These are phyloP conservation scores for Trichophyton mentagrophytes DNA, from an alignment of 2,329 filamentous ascomycete species.

Conservation along the genomic window DNA sequence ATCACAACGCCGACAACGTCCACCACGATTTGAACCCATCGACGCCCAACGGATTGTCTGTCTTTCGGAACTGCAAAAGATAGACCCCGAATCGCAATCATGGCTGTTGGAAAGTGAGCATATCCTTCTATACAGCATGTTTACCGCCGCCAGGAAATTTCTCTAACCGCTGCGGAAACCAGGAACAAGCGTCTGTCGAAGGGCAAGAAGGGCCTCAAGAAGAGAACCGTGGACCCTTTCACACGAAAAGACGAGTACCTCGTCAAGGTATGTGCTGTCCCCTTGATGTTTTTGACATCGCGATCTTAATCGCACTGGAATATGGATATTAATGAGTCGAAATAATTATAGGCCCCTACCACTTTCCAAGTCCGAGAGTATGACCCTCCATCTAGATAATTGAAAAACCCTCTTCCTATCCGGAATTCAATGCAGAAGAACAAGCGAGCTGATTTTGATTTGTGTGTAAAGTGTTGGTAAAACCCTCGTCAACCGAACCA, in stretches of 20 bases:
- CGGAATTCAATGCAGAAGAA: slow-evolving; percentile 7
- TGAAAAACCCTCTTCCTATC: not conserved
- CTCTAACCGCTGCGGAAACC: slow-evolving; percentile 5
- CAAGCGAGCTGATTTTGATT: slow-evolving; percentile 7
- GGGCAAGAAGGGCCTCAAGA: slow-evolving; percentile 99
- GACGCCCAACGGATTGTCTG: slow-evolving; percentile 29
- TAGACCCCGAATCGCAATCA: slow-evolving; percentile 48
- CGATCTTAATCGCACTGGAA: not conserved
- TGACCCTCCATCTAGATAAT: slow-evolving; percentile 28
- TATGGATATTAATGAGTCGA: not conserved
- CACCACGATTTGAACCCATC: slow-evolving; percentile 25
- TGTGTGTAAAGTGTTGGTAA: slow-evolving; percentile 71
- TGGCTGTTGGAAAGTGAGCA: slow-evolving; percentile 71
- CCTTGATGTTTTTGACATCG: not conserved
- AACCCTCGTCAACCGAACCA: slow-evolving; percentile 98
- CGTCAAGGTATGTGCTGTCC: slow-evolving; percentile 58
- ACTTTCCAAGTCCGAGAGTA: slow-evolving; percentile 97
- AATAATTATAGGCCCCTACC: slow-evolving; percentile 58
- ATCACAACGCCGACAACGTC: slow-evolving; percentile 24
- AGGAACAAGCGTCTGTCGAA: slow-evolving; percentile 99
- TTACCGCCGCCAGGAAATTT: slow-evolving; percentile 4
- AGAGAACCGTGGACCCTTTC: slow-evolving; percentile 97
- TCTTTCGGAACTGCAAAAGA: slow-evolving; percentile 29
- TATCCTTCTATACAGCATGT: slow-evolving; percentile 9
- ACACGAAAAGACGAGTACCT: slow-evolving; percentile 98